A percentile compares a stretch with the other conserved stretches of the same genome.
These are phyloP conservation scores for Podila verticillata DNA, from an alignment of 192 early-diverging fungal species.

Conservation along the genomic window DNA sequence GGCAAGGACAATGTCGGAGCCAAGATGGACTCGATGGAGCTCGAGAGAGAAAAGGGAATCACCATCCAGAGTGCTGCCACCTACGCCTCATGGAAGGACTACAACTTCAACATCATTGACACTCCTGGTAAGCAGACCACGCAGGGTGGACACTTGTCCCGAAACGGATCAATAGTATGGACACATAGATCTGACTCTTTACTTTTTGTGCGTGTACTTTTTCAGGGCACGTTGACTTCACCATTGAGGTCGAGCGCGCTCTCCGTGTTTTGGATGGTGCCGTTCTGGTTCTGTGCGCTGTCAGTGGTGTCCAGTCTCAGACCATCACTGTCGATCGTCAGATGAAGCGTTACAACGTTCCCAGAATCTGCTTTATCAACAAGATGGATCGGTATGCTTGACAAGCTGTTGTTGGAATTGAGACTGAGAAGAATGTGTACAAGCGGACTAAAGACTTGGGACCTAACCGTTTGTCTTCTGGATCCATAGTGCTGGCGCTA, in stretches of 20 bases:
- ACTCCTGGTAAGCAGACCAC: slow-evolving; percentile 83
- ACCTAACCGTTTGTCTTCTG: background rate
- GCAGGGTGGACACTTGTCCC: no score
- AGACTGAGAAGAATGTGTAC: no score
- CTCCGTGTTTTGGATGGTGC: slow-evolving; percentile 89
- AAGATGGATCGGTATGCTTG: slow-evolving; percentile 85
- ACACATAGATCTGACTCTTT: no score
- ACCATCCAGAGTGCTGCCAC: slow-evolving; percentile 92
- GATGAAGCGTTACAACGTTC: slow-evolving; percentile 90
- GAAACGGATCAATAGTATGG: no score
- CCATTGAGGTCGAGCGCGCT: slow-evolving; percentile 90
- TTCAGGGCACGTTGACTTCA: slow-evolving; percentile 88
- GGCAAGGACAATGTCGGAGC: slow-evolving; percentile 92
- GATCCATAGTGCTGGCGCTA: slow-evolving; percentile 74
- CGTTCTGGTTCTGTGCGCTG: slow-evolving; percentile 85
- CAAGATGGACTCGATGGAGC: slow-evolving; percentile 99
- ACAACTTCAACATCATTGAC: slow-evolving; percentile 88
- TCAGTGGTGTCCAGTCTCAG: slow-evolving; percentile 88
- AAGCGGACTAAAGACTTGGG: background rate
- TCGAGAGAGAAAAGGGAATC: slow-evolving; percentile 95
- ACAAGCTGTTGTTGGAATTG: background rate
- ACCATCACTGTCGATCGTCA: slow-evolving; percentile 92
- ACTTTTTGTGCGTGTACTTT: background rate
- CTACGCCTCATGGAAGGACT: slow-evolving; percentile 79
- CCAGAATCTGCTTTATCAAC: slow-evolving; percentile 89